Conservation (phyloP, 2,329 filamentous ascomycete genomes). For the Pochonia chlamydosporia region DNA sequence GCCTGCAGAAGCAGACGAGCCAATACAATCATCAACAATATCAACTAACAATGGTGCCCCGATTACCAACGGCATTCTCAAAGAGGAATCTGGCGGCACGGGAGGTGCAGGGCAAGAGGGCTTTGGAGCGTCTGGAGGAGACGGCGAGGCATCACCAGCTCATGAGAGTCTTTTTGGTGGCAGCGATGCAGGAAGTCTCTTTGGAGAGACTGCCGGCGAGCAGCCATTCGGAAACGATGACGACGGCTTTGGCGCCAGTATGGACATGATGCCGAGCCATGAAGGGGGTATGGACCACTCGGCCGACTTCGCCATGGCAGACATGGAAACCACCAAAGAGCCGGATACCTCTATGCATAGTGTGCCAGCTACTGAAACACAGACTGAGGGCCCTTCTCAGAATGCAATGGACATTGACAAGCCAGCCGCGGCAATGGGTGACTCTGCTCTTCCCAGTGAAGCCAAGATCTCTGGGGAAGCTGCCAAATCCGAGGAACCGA, state of each 20-base stretch:
- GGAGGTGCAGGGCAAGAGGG: slow-evolving; percentile 16
- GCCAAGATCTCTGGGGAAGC: background rate
- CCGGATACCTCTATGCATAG: background rate
- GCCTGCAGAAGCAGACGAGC: slow-evolving; percentile 64
- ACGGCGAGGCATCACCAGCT: slow-evolving; percentile 60
- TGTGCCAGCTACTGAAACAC: background rate
- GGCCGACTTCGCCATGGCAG: slow-evolving; percentile 36
- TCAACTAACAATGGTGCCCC: slow-evolving; percentile 67
- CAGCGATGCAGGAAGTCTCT: slow-evolving; percentile 75
- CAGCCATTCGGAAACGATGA: slow-evolving; percentile 73
- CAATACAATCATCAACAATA: slow-evolving; percentile 60
- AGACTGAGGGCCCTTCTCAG: slow-evolving; percentile 1
- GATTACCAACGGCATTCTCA: slow-evolving; percentile 42
- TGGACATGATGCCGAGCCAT: slow-evolving; percentile 47
- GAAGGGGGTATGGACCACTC: slow-evolving; percentile 37
- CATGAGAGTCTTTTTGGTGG: slow-evolving; percentile 79
- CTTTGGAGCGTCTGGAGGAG: slow-evolving; percentile 22
- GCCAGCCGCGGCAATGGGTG: background rate
- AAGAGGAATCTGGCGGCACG: slow-evolving; percentile 14
- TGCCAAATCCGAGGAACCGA: background rate
- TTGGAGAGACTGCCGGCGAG: slow-evolving; percentile 65
- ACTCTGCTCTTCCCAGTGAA: background rate
- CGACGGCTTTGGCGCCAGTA: slow-evolving; percentile 72
- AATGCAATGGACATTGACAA: slow-evolving; percentile 13
- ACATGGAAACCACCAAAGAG: slow-evolving; percentile 15